Conservation (phyloP, 2,329 filamentous ascomycete species). For the Calonectria hongkongensis region DNA sequence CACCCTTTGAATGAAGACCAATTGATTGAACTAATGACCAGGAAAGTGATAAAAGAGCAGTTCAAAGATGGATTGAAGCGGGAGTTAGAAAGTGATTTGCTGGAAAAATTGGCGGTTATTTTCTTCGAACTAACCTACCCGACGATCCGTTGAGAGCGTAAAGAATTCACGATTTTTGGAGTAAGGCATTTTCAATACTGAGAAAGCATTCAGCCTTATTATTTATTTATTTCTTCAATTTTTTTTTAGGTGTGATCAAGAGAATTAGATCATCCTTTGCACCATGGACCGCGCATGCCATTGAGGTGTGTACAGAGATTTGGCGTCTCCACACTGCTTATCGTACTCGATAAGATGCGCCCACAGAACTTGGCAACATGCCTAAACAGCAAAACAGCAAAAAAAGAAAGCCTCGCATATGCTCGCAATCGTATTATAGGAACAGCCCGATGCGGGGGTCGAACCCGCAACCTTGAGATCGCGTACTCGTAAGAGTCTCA, state of each 20-base stretch:
- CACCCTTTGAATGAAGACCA: neutral
- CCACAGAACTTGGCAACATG: neutral
- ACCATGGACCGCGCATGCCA: no score
- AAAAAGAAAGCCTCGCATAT: conserved; percentile 47
- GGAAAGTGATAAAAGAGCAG: neutral
- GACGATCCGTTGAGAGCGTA: neutral
- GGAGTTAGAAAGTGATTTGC: neutral
- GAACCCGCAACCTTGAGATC: conserved; percentile 75
- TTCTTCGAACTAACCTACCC: neutral
- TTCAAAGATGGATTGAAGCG: neutral
- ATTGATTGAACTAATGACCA: neutral
- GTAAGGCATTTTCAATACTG: no score
- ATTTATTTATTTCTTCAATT: no score
- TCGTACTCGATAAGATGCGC: neutral
- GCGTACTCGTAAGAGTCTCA: conserved; percentile 74
- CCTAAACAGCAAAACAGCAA: conserved; percentile 9
- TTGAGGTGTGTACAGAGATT: no score
- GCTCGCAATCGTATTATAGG: conserved; percentile 46
- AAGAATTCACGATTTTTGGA: neutral
- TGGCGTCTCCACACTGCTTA: neutral
- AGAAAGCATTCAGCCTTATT: no score
- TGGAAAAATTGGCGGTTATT: neutral
- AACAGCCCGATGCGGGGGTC: conserved; percentile 65
- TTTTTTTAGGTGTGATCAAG: no score
- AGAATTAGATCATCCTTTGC: no score